These are phyloP conservation scores for Rhizophora mangle DNA, from an alignment of 345 rosid genomes.

Conservation along the genomic window DNA sequence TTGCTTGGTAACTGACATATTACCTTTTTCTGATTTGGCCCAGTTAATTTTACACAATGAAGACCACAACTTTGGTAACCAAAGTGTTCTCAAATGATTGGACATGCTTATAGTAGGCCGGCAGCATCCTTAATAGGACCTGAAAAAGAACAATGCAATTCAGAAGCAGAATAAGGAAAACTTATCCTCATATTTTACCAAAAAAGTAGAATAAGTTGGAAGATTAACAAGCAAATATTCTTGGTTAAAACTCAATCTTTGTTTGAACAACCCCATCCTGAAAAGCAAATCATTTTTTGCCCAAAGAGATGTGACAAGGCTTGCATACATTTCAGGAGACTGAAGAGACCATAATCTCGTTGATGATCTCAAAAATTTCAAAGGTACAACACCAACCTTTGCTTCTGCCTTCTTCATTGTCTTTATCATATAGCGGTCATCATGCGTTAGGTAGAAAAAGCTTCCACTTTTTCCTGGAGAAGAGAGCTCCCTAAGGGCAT, in stretches of 20 bases:
- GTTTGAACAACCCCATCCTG: not conserved
- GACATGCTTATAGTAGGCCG: constrained; percentile 93
- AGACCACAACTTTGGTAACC: constrained; percentile 88
- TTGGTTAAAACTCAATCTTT: no score
- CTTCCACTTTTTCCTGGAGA: constrained; percentile 99
- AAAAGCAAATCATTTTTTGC: not conserved
- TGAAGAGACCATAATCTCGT: no score
- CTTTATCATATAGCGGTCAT: constrained; percentile 97
- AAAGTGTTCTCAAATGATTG: constrained; percentile 81
- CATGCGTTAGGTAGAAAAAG: constrained; percentile 86
- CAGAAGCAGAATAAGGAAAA: not conserved
- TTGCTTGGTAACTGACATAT: constrained; percentile 3
- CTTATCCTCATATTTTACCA: not conserved
- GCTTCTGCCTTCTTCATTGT: constrained; percentile 96
- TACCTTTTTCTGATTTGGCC: constrained; percentile 91
- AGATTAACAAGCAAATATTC: not conserved
- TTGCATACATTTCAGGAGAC: not conserved
- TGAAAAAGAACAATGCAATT: constrained; percentile 16
- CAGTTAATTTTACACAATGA: constrained; percentile 87
- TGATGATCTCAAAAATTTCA: no score
- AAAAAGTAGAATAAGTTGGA: not conserved
- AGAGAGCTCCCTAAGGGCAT: constrained; percentile 94
- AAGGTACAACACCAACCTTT: constrained; percentile 44
- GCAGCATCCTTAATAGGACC: constrained; percentile 96
- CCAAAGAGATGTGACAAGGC: not conserved